Conservation (phyloP, 2,329 filamentous ascomycete species). For the Neonectria coccinea region DNA sequence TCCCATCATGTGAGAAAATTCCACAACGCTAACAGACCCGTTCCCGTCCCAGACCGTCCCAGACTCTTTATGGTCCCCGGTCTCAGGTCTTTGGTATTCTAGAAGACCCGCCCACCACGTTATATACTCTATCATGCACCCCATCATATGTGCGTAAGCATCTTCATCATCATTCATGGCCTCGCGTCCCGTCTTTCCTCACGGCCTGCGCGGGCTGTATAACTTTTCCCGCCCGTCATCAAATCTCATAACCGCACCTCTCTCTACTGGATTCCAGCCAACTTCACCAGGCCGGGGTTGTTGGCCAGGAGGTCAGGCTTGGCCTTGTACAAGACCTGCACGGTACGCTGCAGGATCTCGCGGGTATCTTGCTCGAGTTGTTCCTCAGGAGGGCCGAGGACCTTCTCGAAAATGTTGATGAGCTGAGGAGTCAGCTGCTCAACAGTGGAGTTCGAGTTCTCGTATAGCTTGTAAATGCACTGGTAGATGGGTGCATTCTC, state of each 20-base stretch:
- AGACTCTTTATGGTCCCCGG: slow-evolving; percentile 19
- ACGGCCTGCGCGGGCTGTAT: slow-evolving; percentile 20
- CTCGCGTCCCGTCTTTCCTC: slow-evolving; percentile 29
- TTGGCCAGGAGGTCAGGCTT: slow-evolving; percentile 50
- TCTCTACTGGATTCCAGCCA: slow-evolving; percentile 47
- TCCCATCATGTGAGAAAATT: slow-evolving; percentile 18
- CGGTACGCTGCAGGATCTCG: slow-evolving; percentile 72
- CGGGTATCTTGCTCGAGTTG: slow-evolving; percentile 81
- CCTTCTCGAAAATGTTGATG: slow-evolving; percentile 77
- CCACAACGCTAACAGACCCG: slow-evolving; percentile 26
- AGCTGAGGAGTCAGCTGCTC: slow-evolving; percentile 77
- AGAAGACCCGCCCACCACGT: slow-evolving; percentile 27
- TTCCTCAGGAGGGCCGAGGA: slow-evolving; percentile 77
- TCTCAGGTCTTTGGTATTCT: slow-evolving; percentile 22
- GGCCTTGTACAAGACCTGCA: slow-evolving; percentile 59
- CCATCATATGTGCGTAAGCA: slow-evolving; percentile 30
- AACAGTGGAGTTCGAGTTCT: slow-evolving; percentile 75
- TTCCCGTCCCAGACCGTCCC: slow-evolving; percentile 31
- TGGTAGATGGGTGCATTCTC: slow-evolving; percentile 95
- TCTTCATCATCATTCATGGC: slow-evolving; percentile 42
- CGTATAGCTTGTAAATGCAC: slow-evolving; percentile 89
- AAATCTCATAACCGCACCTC: slow-evolving; percentile 34
- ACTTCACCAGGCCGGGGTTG: slow-evolving; percentile 48
- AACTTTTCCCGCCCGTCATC: slow-evolving; percentile 31
- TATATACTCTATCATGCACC: slow-evolving; percentile 42